Evolutionary conservation across 1,284 basidiomycete species (phyloP).

Genomic region (Ganoderma sinense): DNA sequence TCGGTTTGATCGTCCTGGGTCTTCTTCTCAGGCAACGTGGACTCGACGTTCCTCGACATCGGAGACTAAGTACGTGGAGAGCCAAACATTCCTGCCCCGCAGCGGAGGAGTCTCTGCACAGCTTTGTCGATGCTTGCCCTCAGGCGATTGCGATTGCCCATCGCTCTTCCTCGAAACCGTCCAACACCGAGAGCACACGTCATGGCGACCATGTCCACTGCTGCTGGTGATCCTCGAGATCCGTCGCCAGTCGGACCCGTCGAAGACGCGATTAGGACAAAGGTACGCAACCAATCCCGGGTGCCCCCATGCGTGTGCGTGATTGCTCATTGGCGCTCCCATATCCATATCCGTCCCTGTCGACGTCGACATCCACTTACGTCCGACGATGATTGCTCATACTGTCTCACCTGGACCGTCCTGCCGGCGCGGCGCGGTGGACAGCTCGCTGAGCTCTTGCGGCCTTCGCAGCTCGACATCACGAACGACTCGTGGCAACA

Average conservation of each 20-base stretch:
- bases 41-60: background rate
- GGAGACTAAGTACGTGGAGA: background rate
- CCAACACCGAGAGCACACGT: conserved; percentile 22
- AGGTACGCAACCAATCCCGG: conserved; percentile 47
- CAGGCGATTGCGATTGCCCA: conserved; percentile 26
- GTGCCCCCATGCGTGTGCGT: conserved; percentile 11
- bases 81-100: background rate
- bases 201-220: conserved; percentile 35
- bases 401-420: background rate
- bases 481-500: conserved; percentile 82
- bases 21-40: background rate
- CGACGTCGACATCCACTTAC: background rate
- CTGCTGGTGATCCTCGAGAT: conserved; percentile 22
- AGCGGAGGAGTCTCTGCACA: background rate
- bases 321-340: conserved; percentile 8
- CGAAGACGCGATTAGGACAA: conserved; percentile 57
- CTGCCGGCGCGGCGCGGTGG: background rate
- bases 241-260: conserved; percentile 47
- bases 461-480: conserved; percentile 65
- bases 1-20: background rate
- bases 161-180: conserved; percentile 34
- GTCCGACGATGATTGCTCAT: conserved; percentile 2
- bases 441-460: conserved; percentile 64
- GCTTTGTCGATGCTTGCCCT: conserved; percentile 31
- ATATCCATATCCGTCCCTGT: conserved; percentile 9